A percentile compares a stretch with the other conserved stretches of the same genome.
phyloP scores from a whole-genome alignment of 768 basidiomycete genomes.

The Cystoderma amianthinum region DNA sequence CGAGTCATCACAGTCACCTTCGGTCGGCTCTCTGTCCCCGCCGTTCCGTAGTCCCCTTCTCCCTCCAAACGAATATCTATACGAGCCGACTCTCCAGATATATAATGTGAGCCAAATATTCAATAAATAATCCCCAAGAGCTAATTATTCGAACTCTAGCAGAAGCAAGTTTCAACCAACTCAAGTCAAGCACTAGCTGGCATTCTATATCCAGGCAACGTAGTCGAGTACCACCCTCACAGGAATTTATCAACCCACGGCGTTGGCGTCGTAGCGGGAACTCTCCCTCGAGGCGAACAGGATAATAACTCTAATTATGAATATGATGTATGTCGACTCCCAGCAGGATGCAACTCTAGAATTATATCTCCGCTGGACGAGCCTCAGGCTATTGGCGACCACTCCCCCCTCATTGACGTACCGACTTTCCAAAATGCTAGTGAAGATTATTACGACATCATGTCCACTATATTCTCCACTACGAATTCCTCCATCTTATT shows the following conservation, averaged over 20 bases:
- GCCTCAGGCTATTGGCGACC: too few relatives aligned
- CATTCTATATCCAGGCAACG: neutral
- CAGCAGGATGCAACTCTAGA: neutral
- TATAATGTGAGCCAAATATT: neutral
- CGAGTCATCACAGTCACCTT: neutral
- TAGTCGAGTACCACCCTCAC: neutral
- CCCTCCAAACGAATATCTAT: constrained; percentile 10
- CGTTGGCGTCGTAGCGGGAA: neutral
- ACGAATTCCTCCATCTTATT: too few relatives aligned
- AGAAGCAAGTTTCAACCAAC: too few relatives aligned
- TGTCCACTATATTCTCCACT: too few relatives aligned
- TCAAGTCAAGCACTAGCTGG: neutral
- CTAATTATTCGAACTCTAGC: neutral
- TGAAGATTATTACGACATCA: too few relatives aligned
- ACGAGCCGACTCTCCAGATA: neutral
- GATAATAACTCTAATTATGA: neutral
- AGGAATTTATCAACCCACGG: neutral
- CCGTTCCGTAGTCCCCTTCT: constrained; percentile 23
- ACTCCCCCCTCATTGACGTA: too few relatives aligned
- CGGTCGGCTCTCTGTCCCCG: constrained; percentile 3
- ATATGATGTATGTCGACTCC: neutral
- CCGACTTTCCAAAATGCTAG: too few relatives aligned
- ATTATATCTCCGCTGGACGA: too few relatives aligned
- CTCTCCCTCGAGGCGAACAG: neutral
- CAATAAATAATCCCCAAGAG: neutral